Conservation (phyloP, 306 rosid genomes). For the Luffa acutangula region DNA sequence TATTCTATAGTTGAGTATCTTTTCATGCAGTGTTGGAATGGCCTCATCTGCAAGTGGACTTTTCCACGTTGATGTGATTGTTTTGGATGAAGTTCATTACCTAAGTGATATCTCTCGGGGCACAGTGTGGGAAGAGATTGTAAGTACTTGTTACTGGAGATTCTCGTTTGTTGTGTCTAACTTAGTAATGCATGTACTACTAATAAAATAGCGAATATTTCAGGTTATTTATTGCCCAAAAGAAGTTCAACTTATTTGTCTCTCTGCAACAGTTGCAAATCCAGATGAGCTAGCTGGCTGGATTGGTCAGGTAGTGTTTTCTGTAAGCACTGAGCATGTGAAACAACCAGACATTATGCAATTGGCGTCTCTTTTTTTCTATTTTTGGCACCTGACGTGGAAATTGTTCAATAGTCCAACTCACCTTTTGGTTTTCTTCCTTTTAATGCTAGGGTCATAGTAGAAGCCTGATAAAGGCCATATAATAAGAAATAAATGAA, state of each 20-base stretch:
- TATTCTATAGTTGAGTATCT: constrained; percentile 15
- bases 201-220: constrained; percentile 12
- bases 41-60: constrained; percentile 70
- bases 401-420: neutral
- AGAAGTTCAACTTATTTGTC: constrained; percentile 78
- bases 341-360: neutral
- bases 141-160: constrained; percentile 30
- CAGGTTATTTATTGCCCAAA: constrained; percentile 89
- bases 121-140: constrained; percentile 97
- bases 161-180: neutral
- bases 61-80: constrained; percentile 79
- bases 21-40: constrained; percentile 71
- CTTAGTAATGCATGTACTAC: constrained; percentile 10
- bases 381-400: neutral
- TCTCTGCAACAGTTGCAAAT: constrained; percentile 86
- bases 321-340: neutral
- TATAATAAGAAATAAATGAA: neutral
- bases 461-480: neutral
- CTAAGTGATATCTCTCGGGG: constrained; percentile 95
- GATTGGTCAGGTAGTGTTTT: constrained; percentile 79
- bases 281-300: constrained; percentile 97
- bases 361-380: neutral
- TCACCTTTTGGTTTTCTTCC: neutral
- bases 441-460: neutral
- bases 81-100: constrained; percentile 97